Conservation (phyloP, 306 rosid genomes). For the Medicago lupulina region DNA sequence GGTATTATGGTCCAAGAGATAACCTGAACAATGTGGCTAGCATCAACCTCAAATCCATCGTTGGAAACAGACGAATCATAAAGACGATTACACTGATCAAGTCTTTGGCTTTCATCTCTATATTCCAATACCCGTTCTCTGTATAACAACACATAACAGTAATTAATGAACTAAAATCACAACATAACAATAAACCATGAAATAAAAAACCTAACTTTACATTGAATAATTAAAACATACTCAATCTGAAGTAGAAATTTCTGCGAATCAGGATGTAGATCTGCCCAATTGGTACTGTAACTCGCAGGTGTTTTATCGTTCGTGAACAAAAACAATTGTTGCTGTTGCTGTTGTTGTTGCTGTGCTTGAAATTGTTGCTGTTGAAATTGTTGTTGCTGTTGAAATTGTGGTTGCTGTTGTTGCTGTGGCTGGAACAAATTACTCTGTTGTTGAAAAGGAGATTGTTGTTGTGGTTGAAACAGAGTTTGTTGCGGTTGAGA, state of each 20-base stretch:
- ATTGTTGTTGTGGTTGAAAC: conserved; percentile 50
- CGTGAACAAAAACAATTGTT: conserved; percentile 65
- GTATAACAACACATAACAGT: conserved; percentile 30
- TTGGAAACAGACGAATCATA: conserved; percentile 81
- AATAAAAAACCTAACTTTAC: not conserved
- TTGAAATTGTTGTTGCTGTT: conserved; percentile 43
- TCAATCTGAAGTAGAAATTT: conserved; percentile 86
- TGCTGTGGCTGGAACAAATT: conserved; percentile 40
- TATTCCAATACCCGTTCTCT: conserved; percentile 88
- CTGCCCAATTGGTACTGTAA: conserved; percentile 90
- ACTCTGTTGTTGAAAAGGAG: conserved; percentile 37
- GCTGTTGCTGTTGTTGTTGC: conserved; percentile 50
- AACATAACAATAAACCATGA: not conserved
- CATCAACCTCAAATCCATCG: conserved; percentile 90
- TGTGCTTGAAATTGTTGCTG: conserved; percentile 45
- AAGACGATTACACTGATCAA: conserved; percentile 94
- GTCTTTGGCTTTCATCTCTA: conserved; percentile 90
- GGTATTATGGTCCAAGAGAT: not conserved
- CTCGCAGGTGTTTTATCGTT: conserved; percentile 79
- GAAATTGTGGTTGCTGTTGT: conserved; percentile 50
- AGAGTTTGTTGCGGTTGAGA: no score
- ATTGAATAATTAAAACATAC: conserved; percentile 46
- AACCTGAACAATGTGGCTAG: conserved; percentile 92
- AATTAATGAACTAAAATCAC: conserved; percentile 40
- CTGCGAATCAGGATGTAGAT: conserved; percentile 95